A percentile compares a stretch with the other conserved stretches of the same genome.
These are phyloP conservation scores for Colletotrichum camelliae DNA, from an alignment of 2,329 filamentous ascomycete genomes.

Conservation along the genomic window DNA sequence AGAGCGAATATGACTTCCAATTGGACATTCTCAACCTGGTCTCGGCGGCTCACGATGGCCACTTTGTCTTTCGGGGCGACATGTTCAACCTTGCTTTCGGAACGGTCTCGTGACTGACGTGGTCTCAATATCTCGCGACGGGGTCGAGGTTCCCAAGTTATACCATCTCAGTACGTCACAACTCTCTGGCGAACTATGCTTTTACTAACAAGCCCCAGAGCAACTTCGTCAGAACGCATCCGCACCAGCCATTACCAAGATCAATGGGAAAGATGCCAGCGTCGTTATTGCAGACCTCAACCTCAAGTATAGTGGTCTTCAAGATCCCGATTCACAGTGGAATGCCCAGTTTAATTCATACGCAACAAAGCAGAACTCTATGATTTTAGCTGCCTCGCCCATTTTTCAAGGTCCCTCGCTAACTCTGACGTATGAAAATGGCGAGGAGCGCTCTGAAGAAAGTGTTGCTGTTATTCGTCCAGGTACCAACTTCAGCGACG, in stretches of 20 bases:
- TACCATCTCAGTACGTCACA: constrained; percentile 52
- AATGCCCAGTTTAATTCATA: constrained; percentile 34
- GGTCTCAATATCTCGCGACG: constrained; percentile 66
- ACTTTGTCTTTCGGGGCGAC: constrained; percentile 63
- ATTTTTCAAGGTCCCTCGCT: constrained; percentile 32
- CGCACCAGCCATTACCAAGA: constrained; percentile 52
- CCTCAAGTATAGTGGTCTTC: constrained; percentile 48
- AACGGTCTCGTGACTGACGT: constrained; percentile 40
- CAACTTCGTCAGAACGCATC: constrained; percentile 16
- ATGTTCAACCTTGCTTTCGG: constrained; percentile 51
- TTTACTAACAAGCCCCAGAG: constrained; percentile 19
- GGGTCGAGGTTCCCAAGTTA: constrained; percentile 59
- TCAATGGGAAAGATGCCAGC: constrained; percentile 60
- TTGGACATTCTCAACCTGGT: constrained; percentile 54
- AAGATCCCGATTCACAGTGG: constrained; percentile 64
- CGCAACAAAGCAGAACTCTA: constrained; percentile 25
- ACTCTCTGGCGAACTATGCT: neutral
- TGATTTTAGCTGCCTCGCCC: constrained; percentile 28
- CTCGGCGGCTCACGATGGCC: constrained; percentile 66
- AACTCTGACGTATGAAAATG: constrained; percentile 38
- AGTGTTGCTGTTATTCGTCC: constrained; percentile 28
- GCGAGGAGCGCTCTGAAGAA: constrained; percentile 30
- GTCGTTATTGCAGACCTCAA: constrained; percentile 53
- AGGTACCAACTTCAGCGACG: constrained; percentile 31
- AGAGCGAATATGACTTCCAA: constrained; percentile 61